These are phyloP conservation scores for Apiosordaria backusii DNA, from an alignment of 495 filamentous ascomycete genomes.

Conservation along the genomic window DNA sequence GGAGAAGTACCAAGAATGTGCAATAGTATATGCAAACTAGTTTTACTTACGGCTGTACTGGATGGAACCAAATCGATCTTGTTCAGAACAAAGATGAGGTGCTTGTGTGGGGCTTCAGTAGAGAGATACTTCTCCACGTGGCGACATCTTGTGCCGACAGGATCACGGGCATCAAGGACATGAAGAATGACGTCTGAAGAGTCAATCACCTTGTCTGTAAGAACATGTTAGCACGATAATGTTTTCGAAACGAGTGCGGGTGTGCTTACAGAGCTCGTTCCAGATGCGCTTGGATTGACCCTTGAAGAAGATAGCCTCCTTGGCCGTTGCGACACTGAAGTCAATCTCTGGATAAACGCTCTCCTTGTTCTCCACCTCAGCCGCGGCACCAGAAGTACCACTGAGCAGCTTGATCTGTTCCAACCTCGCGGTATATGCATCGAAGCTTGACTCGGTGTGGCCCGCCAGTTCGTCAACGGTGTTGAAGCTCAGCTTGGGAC, in stretches of 20 bases:
- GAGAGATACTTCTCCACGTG: conserved; percentile 91
- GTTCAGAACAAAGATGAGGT: conserved; percentile 64
- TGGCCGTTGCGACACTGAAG: conserved; percentile 60
- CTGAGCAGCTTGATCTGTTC: conserved; percentile 70
- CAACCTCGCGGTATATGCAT: conserved; percentile 69
- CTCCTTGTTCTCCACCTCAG: conserved; percentile 49
- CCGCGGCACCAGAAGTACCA: conserved; percentile 54
- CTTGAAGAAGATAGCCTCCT: conserved; percentile 89
- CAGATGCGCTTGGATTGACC: conserved; percentile 93
- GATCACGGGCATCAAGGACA: conserved; percentile 90
- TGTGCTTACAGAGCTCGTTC: conserved; percentile 79
- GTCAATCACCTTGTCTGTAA: conserved; percentile 80
- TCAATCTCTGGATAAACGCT: conserved; percentile 45
- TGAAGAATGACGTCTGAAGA: conserved; percentile 95
- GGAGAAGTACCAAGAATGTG: conserved; percentile 2
- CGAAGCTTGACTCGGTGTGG: conserved; percentile 70
- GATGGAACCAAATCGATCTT: conserved; percentile 97
- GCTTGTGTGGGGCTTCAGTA: conserved; percentile 89
- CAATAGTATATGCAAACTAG: conserved; percentile 18
- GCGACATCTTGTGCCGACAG: conserved; percentile 81
- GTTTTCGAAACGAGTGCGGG: neutral
- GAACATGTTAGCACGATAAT: conserved; percentile 13
- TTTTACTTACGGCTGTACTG: conserved; percentile 79
- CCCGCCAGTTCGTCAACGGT: conserved; percentile 78
- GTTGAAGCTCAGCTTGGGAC: conserved; percentile 79